A percentile compares a stretch with the other conserved stretches of the same genome.
Conservation (phyloP, 2,329 filamentous ascomycete genomes). For the Fusarium phyllophilum region DNA sequence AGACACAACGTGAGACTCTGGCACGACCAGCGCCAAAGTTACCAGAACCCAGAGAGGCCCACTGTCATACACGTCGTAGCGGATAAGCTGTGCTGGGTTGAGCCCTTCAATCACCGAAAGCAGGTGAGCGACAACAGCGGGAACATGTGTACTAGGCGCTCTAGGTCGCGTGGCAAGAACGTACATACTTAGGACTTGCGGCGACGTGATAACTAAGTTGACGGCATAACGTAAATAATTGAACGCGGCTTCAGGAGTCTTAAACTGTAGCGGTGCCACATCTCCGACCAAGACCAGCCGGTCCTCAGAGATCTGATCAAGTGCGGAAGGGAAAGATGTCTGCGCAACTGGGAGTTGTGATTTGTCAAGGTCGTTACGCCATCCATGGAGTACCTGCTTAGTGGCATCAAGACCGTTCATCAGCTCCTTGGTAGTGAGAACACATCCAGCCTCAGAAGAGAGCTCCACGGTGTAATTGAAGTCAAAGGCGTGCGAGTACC, state of each 20-base stretch:
- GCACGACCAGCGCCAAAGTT: background rate
- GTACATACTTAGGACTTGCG: background rate
- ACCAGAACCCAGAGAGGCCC: background rate
- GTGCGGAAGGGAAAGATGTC: background rate
- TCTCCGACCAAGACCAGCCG: accelerated
- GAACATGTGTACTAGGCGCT: accelerated
- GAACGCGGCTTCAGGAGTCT: background rate
- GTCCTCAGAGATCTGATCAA: background rate
- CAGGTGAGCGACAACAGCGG: background rate
- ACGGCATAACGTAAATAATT: background rate
- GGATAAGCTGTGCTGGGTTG: background rate
- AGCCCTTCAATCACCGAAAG: background rate
- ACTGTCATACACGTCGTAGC: background rate
- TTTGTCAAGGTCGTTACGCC: background rate
- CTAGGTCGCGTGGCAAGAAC: background rate
- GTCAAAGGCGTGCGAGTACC: background rate
- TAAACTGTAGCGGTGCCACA: background rate
- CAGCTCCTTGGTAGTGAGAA: background rate
- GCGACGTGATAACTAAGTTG: background rate
- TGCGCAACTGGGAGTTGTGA: background rate
- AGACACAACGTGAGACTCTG: background rate
- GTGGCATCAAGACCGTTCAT: background rate
- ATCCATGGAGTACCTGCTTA: background rate
- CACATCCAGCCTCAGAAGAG: background rate
- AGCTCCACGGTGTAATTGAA: background rate